Conservation (phyloP, 2,329 filamentous ascomycete genomes). For the Pezicula radicicola region DNA sequence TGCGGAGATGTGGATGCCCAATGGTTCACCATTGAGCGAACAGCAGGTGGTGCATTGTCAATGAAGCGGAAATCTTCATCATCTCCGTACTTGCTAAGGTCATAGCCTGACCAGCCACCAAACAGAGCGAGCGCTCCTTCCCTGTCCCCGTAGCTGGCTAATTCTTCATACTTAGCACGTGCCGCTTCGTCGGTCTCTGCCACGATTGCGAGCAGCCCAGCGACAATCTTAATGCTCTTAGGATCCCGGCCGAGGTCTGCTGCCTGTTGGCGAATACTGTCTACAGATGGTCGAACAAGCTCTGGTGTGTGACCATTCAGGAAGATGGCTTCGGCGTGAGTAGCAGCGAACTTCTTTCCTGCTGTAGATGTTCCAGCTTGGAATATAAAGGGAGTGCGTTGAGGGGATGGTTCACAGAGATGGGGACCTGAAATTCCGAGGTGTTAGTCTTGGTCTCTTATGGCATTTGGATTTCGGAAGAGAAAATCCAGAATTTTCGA, state of each 20-base stretch:
- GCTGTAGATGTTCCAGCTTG: constrained; percentile 66
- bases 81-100: constrained; percentile 56
- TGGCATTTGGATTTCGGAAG: too few species aligned
- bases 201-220: constrained; percentile 62
- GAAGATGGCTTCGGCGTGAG: constrained; percentile 71
- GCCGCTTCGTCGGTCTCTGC: constrained; percentile 66
- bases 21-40: constrained; percentile 43
- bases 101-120: constrained; percentile 71
- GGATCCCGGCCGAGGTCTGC: constrained; percentile 52
- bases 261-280: constrained; percentile 58
- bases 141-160: constrained; percentile 56
- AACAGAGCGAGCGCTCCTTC: constrained; percentile 70
- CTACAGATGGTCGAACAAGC: constrained; percentile 58
- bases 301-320: constrained; percentile 62
- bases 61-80: constrained; percentile 60
- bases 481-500: too few species aligned
- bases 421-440: constrained; percentile 47
- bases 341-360: constrained; percentile 64
- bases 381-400: constrained; percentile 64
- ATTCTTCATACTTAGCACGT: constrained; percentile 58
- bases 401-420: constrained; percentile 61
- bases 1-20: constrained; percentile 38
- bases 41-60: constrained; percentile 40
- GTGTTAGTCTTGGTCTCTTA: too few species aligned
- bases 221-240: constrained; percentile 62